These are phyloP conservation scores for Astrocystis sublimbata DNA, from an alignment of 495 filamentous ascomycete species.

Conservation along the genomic window DNA sequence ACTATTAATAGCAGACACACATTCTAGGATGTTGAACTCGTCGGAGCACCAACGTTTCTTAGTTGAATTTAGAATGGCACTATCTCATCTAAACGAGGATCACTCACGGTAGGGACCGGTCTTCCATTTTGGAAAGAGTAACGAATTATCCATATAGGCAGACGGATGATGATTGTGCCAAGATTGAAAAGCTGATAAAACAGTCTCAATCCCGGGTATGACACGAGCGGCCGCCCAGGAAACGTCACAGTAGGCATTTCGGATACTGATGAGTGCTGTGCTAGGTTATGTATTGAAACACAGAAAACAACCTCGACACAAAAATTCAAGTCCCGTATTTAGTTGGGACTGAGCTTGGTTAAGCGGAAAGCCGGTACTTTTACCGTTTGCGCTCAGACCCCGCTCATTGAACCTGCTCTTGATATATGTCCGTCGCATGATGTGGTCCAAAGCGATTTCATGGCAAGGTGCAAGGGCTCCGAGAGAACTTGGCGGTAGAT, in stretches of 20 bases:
- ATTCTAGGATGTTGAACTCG: neutral
- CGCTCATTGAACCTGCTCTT: neutral
- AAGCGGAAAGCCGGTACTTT: neutral
- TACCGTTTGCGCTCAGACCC: neutral
- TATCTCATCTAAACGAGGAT: no score
- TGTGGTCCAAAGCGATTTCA: neutral
- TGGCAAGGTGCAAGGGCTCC: neutral
- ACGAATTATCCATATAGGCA: conserved; percentile 13
- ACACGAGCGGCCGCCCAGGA: conserved; percentile 15
- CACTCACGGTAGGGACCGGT: conserved; percentile 13
- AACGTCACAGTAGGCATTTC: conserved; percentile 14
- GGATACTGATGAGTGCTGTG: neutral
- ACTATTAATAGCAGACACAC: neutral
- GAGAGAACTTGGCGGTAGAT: neutral
- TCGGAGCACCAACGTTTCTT: no score
- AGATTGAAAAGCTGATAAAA: conserved; percentile 18
- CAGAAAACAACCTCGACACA: neutral
- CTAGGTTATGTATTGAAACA: neutral
- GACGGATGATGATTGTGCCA: conserved; percentile 15
- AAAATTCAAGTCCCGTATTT: neutral
- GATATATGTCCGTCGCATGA: neutral
- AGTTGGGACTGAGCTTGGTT: neutral
- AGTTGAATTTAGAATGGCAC: no score
- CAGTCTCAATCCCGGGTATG: conserved; percentile 18
- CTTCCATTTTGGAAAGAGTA: conserved; percentile 14